Base-by-base conservation (phyloP, 495 filamentous ascomycete species). In the Neurospora sp. region DNA sequence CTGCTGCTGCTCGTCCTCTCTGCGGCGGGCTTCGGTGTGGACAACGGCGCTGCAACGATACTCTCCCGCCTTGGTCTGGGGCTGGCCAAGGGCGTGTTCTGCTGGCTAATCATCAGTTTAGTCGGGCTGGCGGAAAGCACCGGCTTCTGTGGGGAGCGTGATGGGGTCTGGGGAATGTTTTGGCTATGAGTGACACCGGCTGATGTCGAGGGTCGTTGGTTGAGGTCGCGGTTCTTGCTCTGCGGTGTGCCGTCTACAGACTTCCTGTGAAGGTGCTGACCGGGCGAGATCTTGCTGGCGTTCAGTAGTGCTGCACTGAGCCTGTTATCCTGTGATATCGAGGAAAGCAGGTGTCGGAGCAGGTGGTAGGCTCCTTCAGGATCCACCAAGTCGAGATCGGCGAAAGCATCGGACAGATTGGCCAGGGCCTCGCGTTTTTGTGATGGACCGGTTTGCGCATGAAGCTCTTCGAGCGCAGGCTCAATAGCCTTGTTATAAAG, bases 341-440 rank as follows among this genome's bases (percentile, higher is more conserved):
- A 74, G 1, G 80, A 70, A 61, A 94, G 87, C 47, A 93, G 88
- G 69, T 86, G 84, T 76, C 89, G 88, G 68, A 99, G 81, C 14
- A 99, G 87, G 69, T 95, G 90, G 76, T 94, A 96, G 38, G 94
- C 89, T 37, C 94, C 94, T 81, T 98, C 96, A 0, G 96, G 95
- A 75, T 99, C 94, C 27, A 94, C 86, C 69, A 90, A 88, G 82
- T 98, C 92, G 41, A 99, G 86, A 9, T 89, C 86, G 9, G 90
- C 91, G 86, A 93, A 96, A 3, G 95, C 94, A 75, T 94, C 90
- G 1, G 91, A 92, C 16, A 98, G 85, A 41, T 87, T 86, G 9
- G 91, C 90, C 5, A 97, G 87, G 2, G 92, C 93, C 75, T 97
- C 93, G 41, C 93, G 87, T 79, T 95, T 95, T 18, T 86, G 82